Conservation (phyloP, 306 rosid species). For the Gleditsia sinensis region DNA sequence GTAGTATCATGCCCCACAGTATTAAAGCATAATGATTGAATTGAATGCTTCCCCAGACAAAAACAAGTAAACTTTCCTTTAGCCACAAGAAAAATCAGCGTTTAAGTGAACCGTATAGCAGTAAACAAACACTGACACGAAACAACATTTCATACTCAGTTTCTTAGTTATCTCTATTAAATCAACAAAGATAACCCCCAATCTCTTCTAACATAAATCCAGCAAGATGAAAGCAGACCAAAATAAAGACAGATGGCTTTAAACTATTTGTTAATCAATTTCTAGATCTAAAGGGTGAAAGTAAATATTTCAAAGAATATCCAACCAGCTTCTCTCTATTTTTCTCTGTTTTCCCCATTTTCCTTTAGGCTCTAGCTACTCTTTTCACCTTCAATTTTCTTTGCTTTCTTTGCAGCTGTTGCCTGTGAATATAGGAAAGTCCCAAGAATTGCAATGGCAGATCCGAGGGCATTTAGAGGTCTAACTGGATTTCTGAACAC, state of each 20-base stretch:
- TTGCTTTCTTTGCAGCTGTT: constrained; percentile 52
- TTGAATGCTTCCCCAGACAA: too few relatives aligned
- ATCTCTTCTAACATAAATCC: neutral
- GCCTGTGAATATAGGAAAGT: constrained; percentile 92
- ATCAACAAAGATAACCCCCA: neutral
- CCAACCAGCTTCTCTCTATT: constrained; percentile 18
- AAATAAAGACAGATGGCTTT: neutral
- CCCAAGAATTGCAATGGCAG: constrained; percentile 88
- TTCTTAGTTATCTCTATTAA: neutral
- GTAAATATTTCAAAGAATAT: constrained; percentile 25
- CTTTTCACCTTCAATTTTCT: constrained; percentile 69
- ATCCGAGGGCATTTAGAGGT: constrained; percentile 90
- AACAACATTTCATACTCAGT: neutral
- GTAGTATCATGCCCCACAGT: too few relatives aligned
- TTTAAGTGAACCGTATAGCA: constrained; percentile 11
- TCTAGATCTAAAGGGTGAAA: constrained; percentile 24
- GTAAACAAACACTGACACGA: constrained; percentile 1
- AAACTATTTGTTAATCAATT: constrained; percentile 4
- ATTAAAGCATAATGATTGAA: too few relatives aligned
- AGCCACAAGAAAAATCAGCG: neutral
- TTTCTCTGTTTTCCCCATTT: constrained; percentile 6
- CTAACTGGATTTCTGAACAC: constrained; percentile 89
- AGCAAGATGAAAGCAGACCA: constrained; percentile 24
- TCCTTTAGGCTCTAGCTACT: constrained; percentile 42
- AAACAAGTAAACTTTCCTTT: neutral